These are phyloP conservation scores for Bimuria novae-zelandiae DNA, from an alignment of 2,329 filamentous ascomycete genomes.

Conservation along the genomic window DNA sequence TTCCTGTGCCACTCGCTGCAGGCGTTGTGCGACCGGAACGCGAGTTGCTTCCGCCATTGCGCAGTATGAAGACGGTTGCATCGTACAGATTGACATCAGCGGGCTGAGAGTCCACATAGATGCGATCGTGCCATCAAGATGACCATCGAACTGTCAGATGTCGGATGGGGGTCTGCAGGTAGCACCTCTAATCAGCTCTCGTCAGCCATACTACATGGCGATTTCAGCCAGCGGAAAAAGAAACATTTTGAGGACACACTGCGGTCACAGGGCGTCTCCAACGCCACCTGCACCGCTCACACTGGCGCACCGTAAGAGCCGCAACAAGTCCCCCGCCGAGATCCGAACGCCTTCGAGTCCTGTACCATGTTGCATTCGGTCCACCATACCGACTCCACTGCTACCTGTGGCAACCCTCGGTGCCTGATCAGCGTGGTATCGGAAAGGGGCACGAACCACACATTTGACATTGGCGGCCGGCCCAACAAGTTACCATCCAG, in stretches of 20 bases:
- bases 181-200: too few species aligned
- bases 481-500: not conserved
- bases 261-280: too few species aligned
- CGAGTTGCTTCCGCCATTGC: not conserved
- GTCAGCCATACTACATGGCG: too few species aligned
- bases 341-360: conserved; percentile 3
- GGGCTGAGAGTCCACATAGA: too few species aligned
- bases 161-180: too few species aligned
- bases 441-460: not conserved
- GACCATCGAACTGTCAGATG: too few species aligned
- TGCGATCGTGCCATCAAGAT: too few species aligned
- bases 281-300: too few species aligned
- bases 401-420: not conserved
- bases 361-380: conserved; percentile 6
- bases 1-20: not conserved
- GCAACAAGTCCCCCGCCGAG: not conserved
- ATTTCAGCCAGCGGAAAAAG: too few species aligned
- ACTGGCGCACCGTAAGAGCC: not conserved
- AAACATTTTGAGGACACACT: too few species aligned
- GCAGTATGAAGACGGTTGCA: not conserved
- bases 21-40: not conserved
- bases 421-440: not conserved
- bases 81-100: too few species aligned
- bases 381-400: not conserved
- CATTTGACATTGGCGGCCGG: not conserved